These are phyloP conservation scores for Cordyceps javanica DNA, from an alignment of 2,329 filamentous ascomycete species.

Conservation along the genomic window DNA sequence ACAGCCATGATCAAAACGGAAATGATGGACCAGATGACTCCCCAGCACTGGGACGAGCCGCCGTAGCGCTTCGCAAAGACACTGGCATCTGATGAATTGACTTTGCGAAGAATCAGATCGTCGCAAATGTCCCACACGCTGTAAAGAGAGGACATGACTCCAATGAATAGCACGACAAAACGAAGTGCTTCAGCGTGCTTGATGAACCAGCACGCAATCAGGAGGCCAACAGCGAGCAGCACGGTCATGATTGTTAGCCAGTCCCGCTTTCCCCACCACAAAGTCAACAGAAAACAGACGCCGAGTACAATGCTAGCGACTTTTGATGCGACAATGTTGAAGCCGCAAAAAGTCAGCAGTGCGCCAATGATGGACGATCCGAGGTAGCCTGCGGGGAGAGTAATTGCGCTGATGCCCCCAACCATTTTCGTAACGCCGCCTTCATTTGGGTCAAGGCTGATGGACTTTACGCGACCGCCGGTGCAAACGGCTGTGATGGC, in stretches of 20 bases:
- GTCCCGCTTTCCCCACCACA: conserved; percentile 76
- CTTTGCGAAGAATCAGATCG: conserved; percentile 72
- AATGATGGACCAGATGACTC: conserved; percentile 70
- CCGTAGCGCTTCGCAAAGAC: conserved; percentile 74
- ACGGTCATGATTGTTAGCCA: conserved; percentile 72
- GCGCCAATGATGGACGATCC: conserved; percentile 73
- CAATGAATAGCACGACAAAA: conserved; percentile 73
- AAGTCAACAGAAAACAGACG: conserved; percentile 68
- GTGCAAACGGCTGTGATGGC: conserved; percentile 67
- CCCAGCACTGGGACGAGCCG: conserved; percentile 76
- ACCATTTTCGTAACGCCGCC: conserved; percentile 74
- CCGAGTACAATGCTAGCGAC: conserved; percentile 68
- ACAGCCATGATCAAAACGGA: conserved; percentile 65
- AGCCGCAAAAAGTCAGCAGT: conserved; percentile 71
- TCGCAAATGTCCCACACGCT: conserved; percentile 84
- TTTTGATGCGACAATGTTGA: conserved; percentile 76
- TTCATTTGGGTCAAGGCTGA: conserved; percentile 70
- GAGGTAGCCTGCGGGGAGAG: conserved; percentile 71
- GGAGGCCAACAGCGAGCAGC: conserved; percentile 60
- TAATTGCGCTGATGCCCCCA: conserved; percentile 64
- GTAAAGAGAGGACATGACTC: conserved; percentile 75
- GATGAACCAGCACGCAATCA: conserved; percentile 76
- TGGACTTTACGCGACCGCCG: conserved; percentile 67
- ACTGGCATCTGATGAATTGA: conserved; percentile 72
- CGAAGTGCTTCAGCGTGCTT: conserved; percentile 65